phyloP scores from a whole-genome alignment of 1,284 basidiomycete genomes.

The Phlebopus sp. region DNA sequence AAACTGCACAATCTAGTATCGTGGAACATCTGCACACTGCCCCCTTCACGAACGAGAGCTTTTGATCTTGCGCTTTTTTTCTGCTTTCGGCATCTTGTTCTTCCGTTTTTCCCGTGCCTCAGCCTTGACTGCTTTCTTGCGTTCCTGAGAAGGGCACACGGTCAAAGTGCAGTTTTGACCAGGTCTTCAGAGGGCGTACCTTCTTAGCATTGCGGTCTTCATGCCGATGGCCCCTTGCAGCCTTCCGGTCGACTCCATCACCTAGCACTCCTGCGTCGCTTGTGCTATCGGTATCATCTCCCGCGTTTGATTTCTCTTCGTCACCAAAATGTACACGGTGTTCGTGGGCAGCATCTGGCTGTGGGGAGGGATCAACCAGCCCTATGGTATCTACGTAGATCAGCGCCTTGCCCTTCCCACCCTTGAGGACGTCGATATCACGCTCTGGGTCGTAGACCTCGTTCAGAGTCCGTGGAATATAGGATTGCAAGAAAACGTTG shows the following conservation, averaged over 20 bases:
- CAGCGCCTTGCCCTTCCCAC: slow-evolving; percentile 68
- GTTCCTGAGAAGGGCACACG: slow-evolving; percentile 55
- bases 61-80: slow-evolving; percentile 86
- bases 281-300: slow-evolving; percentile 19
- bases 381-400: slow-evolving; percentile 88
- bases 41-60: slow-evolving; percentile 33
- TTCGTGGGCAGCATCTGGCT: slow-evolving; percentile 8
- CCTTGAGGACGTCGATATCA: slow-evolving; percentile 72
- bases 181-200: slow-evolving; percentile 41
- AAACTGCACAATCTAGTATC: background rate
- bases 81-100: slow-evolving; percentile 90
- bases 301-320: slow-evolving; percentile 16
- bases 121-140: slow-evolving; percentile 86
- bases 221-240: slow-evolving; percentile 80
- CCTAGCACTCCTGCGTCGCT: slow-evolving; percentile 28
- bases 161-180: slow-evolving; percentile 8
- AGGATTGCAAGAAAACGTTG: slow-evolving; percentile 82
- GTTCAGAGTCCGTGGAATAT: slow-evolving; percentile 89
- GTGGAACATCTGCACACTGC: slow-evolving; percentile 18
- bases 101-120: slow-evolving; percentile 86
- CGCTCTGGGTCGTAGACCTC: slow-evolving; percentile 92
- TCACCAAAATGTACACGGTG: slow-evolving; percentile 14
- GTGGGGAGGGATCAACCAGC: slow-evolving; percentile 46
- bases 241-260: slow-evolving; percentile 36
- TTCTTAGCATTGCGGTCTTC: slow-evolving; percentile 93